A percentile compares a stretch with the other conserved stretches of the same genome.
phyloP scores from a whole-genome alignment of 805 yeast species.

The Candida xiaguanensis region DNA sequence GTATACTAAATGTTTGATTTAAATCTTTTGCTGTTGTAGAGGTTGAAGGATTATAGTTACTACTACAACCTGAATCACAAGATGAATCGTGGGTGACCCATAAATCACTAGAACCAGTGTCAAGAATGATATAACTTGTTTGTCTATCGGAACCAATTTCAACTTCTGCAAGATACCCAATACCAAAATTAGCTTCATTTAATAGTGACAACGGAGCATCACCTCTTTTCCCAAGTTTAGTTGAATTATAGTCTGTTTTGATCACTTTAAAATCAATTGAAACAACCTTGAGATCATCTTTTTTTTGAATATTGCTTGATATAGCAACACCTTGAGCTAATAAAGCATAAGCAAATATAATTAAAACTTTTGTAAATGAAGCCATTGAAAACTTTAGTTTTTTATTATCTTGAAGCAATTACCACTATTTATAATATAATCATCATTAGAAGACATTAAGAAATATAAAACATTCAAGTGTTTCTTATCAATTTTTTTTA shows the following conservation, averaged over 20 bases:
- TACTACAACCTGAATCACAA: conserved; percentile 10
- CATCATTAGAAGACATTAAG: too few species aligned
- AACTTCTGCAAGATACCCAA: conserved; percentile 3
- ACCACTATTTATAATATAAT: too few species aligned
- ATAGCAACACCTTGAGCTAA: conserved; percentile 8
- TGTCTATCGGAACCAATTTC: conserved; percentile 14
- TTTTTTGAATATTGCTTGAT: conserved; percentile 4
- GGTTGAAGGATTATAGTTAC: conserved; percentile 12
- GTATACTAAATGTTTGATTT: conserved; percentile 9
- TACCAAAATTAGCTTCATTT: conserved; percentile 3
- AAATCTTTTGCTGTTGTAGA: conserved; percentile 9
- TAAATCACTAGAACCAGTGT: conserved; percentile 25
- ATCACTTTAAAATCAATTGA: conserved; percentile 7
- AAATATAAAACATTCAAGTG: too few species aligned
- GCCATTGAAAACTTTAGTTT: conserved; percentile 9
- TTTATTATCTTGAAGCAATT: background rate
- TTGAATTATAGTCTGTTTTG: background rate
- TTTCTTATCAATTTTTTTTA: too few species aligned
- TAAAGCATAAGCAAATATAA: conserved; percentile 8
- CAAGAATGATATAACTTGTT: conserved; percentile 17
- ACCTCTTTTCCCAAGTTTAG: conserved; percentile 2
- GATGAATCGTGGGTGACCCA: conserved; percentile 23
- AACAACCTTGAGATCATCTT: conserved; percentile 3
- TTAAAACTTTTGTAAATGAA: conserved; percentile 3
- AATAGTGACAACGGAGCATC: conserved; percentile 1